A percentile compares a stretch with the other conserved stretches of the same genome.
phyloP scores from a whole-genome alignment of 805 yeast genomes.

The Pichia manshurica region DNA sequence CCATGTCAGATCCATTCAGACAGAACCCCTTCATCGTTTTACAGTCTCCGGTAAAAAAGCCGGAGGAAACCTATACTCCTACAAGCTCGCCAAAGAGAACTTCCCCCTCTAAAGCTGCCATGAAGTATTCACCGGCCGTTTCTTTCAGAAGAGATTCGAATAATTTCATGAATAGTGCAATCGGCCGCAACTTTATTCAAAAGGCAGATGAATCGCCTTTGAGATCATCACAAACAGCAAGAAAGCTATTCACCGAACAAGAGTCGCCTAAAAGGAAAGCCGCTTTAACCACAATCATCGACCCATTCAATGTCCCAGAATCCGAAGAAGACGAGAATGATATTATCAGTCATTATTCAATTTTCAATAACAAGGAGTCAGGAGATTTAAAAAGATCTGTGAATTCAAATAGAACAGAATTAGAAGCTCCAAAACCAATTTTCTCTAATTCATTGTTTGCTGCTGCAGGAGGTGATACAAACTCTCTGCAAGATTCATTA shows the following conservation, averaged over 20 bases:
- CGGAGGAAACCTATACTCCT: slow-evolving; percentile 30
- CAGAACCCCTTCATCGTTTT: slow-evolving; percentile 25
- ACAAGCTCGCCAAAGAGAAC: slow-evolving; percentile 27
- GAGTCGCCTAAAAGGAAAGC: slow-evolving; percentile 67
- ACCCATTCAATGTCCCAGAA: slow-evolving; percentile 39
- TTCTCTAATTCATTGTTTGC: slow-evolving; percentile 59
- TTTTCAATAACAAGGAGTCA: slow-evolving; percentile 19
- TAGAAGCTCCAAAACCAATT: slow-evolving; percentile 62
- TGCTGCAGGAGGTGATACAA: slow-evolving; percentile 39
- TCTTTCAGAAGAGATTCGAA: slow-evolving; percentile 31
- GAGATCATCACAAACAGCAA: slow-evolving; percentile 36
- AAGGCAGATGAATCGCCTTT: slow-evolving; percentile 30
- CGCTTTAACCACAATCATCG: slow-evolving; percentile 44
- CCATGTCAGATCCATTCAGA: slow-evolving; percentile 22
- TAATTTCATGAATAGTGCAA: slow-evolving; percentile 28
- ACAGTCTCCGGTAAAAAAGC: slow-evolving; percentile 29
- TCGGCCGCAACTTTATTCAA: slow-evolving; percentile 34
- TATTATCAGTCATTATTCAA: slow-evolving; percentile 32
- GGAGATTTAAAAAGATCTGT: slow-evolving; percentile 34
- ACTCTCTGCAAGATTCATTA: slow-evolving; percentile 19
- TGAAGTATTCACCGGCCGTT: slow-evolving; percentile 40
- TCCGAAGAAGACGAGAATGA: slow-evolving; percentile 29
- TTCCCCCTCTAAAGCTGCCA: slow-evolving; percentile 34
- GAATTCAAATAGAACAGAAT: slow-evolving; percentile 33
- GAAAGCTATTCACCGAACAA: slow-evolving; percentile 60